These are phyloP conservation scores for Pythium coloratum DNA, from an alignment of 352 stramenopile species.

Conservation along the genomic window DNA sequence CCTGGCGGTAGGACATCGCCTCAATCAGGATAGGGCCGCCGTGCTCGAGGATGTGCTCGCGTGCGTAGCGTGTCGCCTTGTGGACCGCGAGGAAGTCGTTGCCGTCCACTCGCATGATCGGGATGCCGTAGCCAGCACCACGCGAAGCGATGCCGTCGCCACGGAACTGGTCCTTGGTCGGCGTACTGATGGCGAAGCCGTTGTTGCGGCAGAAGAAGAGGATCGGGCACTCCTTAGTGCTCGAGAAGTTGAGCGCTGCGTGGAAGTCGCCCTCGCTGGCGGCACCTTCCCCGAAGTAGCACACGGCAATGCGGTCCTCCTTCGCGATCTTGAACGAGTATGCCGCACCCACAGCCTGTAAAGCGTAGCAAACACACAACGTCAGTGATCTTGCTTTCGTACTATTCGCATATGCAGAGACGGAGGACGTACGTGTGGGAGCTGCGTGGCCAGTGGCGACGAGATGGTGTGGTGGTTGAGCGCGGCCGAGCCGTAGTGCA, in stretches of 20 bases:
- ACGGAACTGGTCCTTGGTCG: slow-evolving; percentile 95
- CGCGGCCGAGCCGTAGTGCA: slow-evolving; percentile 96
- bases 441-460: slow-evolving; percentile 96
- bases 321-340: slow-evolving; percentile 96
- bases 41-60: slow-evolving; percentile 90
- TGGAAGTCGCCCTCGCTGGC: slow-evolving; percentile 98
- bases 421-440: slow-evolving; percentile 80
- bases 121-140: slow-evolving; percentile 96
- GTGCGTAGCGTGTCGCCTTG: slow-evolving; percentile 88
- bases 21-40: slow-evolving; percentile 95
- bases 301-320: slow-evolving; percentile 89
- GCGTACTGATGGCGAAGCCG: slow-evolving; percentile 98
- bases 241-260: slow-evolving; percentile 95
- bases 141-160: slow-evolving; percentile 96
- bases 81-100: slow-evolving; percentile 97
- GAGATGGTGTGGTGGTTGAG: slow-evolving; percentile 98
- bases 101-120: slow-evolving; percentile 96
- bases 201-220: slow-evolving; percentile 99
- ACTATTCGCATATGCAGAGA: neutral
- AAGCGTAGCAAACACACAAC: neutral
- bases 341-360: slow-evolving; percentile 92
- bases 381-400: neutral
- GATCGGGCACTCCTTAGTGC: slow-evolving; percentile 95
- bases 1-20: slow-evolving; percentile 97
- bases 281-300: slow-evolving; percentile 97